These are phyloP conservation scores for Globisporangium camurandrum DNA, from an alignment of 352 stramenopile genomes.

Conservation along the genomic window DNA sequence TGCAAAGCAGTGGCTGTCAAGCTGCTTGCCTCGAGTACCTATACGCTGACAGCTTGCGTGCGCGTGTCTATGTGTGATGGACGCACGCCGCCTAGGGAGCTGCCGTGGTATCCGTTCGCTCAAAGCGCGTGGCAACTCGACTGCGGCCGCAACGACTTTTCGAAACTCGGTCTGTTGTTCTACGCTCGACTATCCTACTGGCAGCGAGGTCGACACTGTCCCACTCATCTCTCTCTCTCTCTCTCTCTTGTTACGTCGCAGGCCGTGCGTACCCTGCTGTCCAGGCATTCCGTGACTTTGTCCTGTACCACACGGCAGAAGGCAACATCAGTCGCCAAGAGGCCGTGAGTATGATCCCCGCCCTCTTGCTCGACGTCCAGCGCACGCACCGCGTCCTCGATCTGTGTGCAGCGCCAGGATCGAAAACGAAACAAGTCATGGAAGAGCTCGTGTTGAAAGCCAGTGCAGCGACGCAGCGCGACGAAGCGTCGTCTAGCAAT, in stretches of 20 bases:
- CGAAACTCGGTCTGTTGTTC: constrained; percentile 32
- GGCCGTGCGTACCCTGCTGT: constrained; percentile 51
- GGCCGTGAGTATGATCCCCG: constrained; percentile 96
- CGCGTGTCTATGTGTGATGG: too few species aligned
- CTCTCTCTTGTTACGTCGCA: too few species aligned
- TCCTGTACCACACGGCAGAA: constrained; percentile 87
- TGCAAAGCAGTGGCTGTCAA: neutral
- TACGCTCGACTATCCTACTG: too few species aligned
- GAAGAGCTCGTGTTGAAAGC: constrained; percentile 46
- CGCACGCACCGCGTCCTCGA: constrained; percentile 71
- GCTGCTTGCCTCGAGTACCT: neutral
- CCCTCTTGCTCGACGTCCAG: constrained; percentile 92
- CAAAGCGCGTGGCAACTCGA: constrained; percentile 69
- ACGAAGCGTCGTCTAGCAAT: neutral
- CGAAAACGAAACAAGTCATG: constrained; percentile 98
- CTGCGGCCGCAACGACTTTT: constrained; percentile 53
- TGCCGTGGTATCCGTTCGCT: constrained; percentile 52
- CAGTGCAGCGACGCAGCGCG: constrained; percentile 7
- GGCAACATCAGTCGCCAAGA: constrained; percentile 96
- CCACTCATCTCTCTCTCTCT: too few species aligned
- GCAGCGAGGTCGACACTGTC: too few species aligned
- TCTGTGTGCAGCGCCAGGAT: constrained; percentile 92
- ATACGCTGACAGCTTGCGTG: neutral
- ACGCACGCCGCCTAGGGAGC: constrained; percentile 17
- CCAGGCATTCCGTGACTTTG: constrained; percentile 86